Evolutionary conservation across 768 basidiomycete genomes (phyloP).

Genomic region (Cystofilobasidium bisporidii): DNA sequence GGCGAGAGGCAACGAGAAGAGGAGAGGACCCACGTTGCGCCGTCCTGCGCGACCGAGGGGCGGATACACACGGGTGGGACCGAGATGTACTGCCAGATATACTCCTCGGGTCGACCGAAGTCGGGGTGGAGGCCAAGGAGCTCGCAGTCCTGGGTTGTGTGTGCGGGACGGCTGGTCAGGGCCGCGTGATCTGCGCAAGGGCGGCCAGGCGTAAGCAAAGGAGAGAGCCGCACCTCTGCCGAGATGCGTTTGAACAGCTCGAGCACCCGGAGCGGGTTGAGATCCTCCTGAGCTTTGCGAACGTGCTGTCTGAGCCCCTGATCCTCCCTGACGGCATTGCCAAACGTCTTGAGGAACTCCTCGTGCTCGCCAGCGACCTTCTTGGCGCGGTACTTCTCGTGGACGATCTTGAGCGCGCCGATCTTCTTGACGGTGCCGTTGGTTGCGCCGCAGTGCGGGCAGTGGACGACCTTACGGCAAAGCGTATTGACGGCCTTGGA

Average conservation of each 20-base stretch:
- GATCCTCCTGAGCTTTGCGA: constrained; percentile 81
- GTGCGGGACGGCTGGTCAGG: not conserved
- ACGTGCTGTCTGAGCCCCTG: constrained; percentile 45
- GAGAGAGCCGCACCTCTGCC: constrained; percentile 55
- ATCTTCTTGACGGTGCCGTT: constrained; percentile 96
- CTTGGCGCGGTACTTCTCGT: constrained; percentile 93
- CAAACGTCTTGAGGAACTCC: constrained; percentile 72
- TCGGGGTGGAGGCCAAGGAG: constrained; percentile 79
- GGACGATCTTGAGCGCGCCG: constrained; percentile 87
- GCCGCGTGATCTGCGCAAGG: not conserved
- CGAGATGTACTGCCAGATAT: constrained; percentile 97
- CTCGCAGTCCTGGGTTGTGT: constrained; percentile 68
- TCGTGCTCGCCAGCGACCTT: constrained; percentile 76
- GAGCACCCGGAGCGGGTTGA: constrained; percentile 87
- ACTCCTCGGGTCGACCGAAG: constrained; percentile 88
- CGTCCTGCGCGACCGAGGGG: constrained; percentile 93
- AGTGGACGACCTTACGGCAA: constrained; percentile 83
- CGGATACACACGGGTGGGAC: constrained; percentile 97
- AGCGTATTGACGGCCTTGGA: constrained; percentile 74
- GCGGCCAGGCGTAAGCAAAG: not conserved
- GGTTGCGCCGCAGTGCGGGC: constrained; percentile 82
- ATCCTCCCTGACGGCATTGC: constrained; percentile 50
- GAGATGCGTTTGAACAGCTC: constrained; percentile 87
- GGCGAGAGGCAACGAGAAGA: not conserved
- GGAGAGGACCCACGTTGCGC: constrained; percentile 49